Base-by-base conservation (phyloP, 257 asterid species). In the Solanum chiquidenum region DNA sequence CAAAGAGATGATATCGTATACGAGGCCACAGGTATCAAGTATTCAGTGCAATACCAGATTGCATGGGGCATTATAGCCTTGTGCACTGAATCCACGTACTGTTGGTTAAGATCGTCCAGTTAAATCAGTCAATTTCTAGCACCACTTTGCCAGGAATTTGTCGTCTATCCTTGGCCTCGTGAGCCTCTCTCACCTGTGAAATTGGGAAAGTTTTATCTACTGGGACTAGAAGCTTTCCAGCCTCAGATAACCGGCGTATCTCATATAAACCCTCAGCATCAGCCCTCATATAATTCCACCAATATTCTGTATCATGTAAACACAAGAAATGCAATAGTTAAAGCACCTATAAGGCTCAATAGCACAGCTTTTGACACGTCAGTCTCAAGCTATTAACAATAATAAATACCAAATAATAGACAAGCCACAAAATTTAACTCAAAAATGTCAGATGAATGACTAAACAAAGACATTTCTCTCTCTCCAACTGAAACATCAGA, bases 231-330 rank as follows among this genome's bases (percentile, higher is more conserved):
- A 96, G 93, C 93, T 94, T 95, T 12, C 98, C 99, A 49, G 34
- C 88, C 76, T 87, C 98, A 27, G 92, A 87, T 71, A 97, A 92
- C 90, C 94, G 89, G 11, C 96, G 93, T 34, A 97, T 96, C 92
- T 96, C 98, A 20, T 92, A 90, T 87, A 97, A 91, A 33, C 98
- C 99, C 91, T 97, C 99, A 8, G 92, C 90, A 82, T 97, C 99
- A 18, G 98, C 93, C 91, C 99, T 94, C 99, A 96, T 97, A 92
- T 95, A 97, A 46, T 92, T 93, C 99, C 99, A 97, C 88, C 91
- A 94, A 89, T 97, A 97, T 88, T 94, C 99, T 97, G 98, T 83
- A 83, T 37, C 87, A 72, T 38, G 83, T 31, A 33, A 86, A 34
- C 85, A 86, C 11, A 49, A 88, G 23, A 64, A 18, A 58, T 87